Percentiles rank a stretch among this genome's conserved stretches.
phyloP scores from a whole-genome alignment of 139 green algal species.

The Closterium sp. region DNA sequence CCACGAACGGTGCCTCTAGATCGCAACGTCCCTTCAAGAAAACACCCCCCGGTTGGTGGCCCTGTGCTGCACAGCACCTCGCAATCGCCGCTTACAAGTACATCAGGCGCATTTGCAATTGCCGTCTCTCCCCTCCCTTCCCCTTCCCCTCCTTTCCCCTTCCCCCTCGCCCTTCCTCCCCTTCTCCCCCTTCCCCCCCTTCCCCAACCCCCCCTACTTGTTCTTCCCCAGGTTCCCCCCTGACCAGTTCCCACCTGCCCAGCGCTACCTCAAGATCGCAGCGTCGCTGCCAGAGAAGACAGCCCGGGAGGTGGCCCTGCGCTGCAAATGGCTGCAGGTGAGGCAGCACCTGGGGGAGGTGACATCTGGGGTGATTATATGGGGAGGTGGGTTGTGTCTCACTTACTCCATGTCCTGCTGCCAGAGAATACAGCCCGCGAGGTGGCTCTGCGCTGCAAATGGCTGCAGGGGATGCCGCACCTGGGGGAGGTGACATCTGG shows the following conservation, averaged over 20 bases:
- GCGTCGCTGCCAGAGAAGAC: constrained; percentile 64
- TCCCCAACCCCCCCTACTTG: not conserved
- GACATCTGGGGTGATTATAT: not conserved
- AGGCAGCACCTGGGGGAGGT: not conserved
- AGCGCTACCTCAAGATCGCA: constrained; percentile 68
- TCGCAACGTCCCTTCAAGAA: not conserved
- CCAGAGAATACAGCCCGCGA: too few relatives aligned
- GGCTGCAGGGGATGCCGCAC: too few relatives aligned
- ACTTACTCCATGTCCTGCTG: too few relatives aligned
- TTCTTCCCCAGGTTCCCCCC: constrained; percentile 32
- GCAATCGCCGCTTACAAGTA: too few relatives aligned
- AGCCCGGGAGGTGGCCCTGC: constrained; percentile 71
- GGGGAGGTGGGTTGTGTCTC: too few relatives aligned
- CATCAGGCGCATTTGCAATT: too few relatives aligned
- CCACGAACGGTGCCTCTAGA: not conserved
- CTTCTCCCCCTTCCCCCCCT: not conserved
- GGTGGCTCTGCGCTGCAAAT: too few relatives aligned
- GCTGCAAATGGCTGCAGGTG: constrained; percentile 63
- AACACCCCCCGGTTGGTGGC: too few relatives aligned
- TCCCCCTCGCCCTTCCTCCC: not conserved
- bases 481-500: too few relatives aligned
- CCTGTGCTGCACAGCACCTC: too few relatives aligned
- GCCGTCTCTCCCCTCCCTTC: not conserved
- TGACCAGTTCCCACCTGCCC: constrained; percentile 52
- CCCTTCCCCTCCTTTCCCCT: not conserved